Conservation (phyloP, 2,329 filamentous ascomycete species). For the Diaporthe citriasiana region DNA sequence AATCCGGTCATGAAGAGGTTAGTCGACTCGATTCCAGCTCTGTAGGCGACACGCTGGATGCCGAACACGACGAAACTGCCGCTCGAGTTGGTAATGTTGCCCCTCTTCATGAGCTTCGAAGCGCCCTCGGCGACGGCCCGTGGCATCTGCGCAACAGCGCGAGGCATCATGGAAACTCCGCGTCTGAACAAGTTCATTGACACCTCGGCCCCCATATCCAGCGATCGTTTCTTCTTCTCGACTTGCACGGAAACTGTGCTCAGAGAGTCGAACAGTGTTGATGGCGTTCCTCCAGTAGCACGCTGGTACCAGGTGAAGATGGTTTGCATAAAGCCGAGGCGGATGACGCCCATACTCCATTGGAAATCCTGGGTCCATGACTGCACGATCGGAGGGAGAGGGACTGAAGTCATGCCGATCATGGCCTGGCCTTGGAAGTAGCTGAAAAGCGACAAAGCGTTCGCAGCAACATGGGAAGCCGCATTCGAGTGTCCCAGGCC, state of each 20-base stretch:
- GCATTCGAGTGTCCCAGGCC: slow-evolving; percentile 94
- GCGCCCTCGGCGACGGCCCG: slow-evolving; percentile 39
- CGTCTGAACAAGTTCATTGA: slow-evolving; percentile 67
- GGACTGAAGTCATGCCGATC: slow-evolving; percentile 85
- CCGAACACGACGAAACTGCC: slow-evolving; percentile 78
- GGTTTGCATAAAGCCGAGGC: slow-evolving; percentile 85
- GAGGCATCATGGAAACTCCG: slow-evolving; percentile 65
- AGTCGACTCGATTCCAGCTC: slow-evolving; percentile 85
- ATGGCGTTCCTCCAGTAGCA: slow-evolving; percentile 87
- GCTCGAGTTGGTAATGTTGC: slow-evolving; percentile 66
- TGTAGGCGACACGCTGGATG: slow-evolving; percentile 91
- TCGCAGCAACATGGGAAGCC: slow-evolving; percentile 93
- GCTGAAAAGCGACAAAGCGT: slow-evolving; percentile 91
- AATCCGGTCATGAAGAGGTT: slow-evolving; percentile 96
- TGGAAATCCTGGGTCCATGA: slow-evolving; percentile 98
- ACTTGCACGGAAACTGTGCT: slow-evolving; percentile 86
- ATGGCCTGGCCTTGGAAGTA: slow-evolving; percentile 97
- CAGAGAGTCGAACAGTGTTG: slow-evolving; percentile 82
- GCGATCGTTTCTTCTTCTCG: slow-evolving; percentile 68
- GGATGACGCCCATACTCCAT: slow-evolving; percentile 98
- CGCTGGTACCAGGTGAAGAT: slow-evolving; percentile 98
- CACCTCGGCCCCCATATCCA: slow-evolving; percentile 45
- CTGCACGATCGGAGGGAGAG: slow-evolving; percentile 87
- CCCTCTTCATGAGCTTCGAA: slow-evolving; percentile 65
- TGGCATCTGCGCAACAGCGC: slow-evolving; percentile 51